Conservation (phyloP, 768 basidiomycete genomes). For the Boletus rubropictus region DNA sequence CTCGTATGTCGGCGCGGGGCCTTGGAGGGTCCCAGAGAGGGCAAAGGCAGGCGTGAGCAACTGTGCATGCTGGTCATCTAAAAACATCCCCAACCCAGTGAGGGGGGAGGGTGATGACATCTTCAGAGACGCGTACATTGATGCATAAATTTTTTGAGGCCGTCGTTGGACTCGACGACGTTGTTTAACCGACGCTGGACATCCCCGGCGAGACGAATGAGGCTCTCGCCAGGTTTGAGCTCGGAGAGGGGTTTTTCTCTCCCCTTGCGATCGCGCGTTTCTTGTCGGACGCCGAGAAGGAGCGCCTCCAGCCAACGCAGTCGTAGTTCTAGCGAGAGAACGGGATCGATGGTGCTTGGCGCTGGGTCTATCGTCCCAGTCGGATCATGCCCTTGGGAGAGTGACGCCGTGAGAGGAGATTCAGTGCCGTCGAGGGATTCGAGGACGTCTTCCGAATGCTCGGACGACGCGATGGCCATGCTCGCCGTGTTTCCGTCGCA, state of each 20-base stretch:
- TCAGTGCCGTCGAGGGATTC: slow-evolving; percentile 20
- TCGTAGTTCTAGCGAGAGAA: slow-evolving; percentile 66
- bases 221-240: slow-evolving; percentile 48
- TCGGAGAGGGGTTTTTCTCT: slow-evolving; percentile 28
- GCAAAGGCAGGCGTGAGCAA: slow-evolving; percentile 72
- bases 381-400: slow-evolving; percentile 4
- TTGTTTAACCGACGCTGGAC: slow-evolving; percentile 52
- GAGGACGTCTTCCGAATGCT: slow-evolving; percentile 17
- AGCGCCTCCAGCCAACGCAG: slow-evolving; percentile 78
- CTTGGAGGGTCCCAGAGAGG: slow-evolving; percentile 54
- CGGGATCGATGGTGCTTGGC: slow-evolving; percentile 47
- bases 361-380: not conserved
- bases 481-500: slow-evolving; percentile 9
- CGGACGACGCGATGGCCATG: slow-evolving; percentile 11
- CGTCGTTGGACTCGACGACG: slow-evolving; percentile 63
- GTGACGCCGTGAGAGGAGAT: slow-evolving; percentile 12
- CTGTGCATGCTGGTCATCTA: slow-evolving; percentile 75
- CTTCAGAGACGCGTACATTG: slow-evolving; percentile 47
- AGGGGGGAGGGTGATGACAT: not conserved
- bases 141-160: slow-evolving; percentile 66
- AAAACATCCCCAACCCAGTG: not conserved
- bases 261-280: slow-evolving; percentile 39
- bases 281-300: slow-evolving; percentile 56
- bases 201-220: slow-evolving; percentile 54
- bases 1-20: slow-evolving; percentile 48